Conservation (phyloP, 1,284 basidiomycete genomes). For the Vanrija pseudolonga region DNA sequence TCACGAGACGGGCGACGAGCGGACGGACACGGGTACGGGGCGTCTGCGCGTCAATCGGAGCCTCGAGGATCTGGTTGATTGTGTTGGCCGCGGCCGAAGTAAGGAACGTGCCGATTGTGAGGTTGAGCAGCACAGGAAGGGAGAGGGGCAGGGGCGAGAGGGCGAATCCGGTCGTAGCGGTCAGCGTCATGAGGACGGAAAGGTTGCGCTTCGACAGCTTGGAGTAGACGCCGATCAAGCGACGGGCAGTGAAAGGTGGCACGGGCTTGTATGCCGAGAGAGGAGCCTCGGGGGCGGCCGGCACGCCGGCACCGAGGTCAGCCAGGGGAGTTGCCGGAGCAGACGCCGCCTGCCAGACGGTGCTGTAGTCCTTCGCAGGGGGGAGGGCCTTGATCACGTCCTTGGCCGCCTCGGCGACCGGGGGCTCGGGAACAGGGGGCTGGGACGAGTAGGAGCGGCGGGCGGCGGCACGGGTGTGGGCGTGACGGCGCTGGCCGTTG, state of each 20-base stretch:
- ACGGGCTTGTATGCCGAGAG: constrained; percentile 45
- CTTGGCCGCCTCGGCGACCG: constrained; percentile 7
- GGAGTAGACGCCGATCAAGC: constrained; percentile 66
- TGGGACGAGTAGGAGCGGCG: constrained; percentile 3
- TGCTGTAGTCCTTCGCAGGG: constrained; percentile 17
- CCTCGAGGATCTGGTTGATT: constrained; percentile 91
- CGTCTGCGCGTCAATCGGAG: constrained; percentile 97
- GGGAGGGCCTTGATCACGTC: background rate
- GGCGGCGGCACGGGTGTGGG: constrained; percentile 18
- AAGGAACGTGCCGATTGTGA: constrained; percentile 82
- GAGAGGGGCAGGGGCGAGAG: constrained; percentile 81
- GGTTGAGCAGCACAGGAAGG: constrained; percentile 75
- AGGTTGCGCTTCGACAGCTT: constrained; percentile 85
- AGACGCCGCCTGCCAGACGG: constrained; percentile 36
- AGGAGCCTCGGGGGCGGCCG: constrained; percentile 34
- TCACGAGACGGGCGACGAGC: constrained; percentile 78
- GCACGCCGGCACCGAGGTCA: constrained; percentile 32
- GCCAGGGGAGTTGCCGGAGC: constrained; percentile 23
- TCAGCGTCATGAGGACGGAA: constrained; percentile 82
- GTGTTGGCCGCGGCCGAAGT: constrained; percentile 93
- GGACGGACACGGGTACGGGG: constrained; percentile 82
- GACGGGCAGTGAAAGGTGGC: constrained; percentile 55
- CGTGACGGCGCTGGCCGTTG: constrained; percentile 15
- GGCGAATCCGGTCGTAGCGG: constrained; percentile 89
- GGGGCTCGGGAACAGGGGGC: constrained; percentile 31